These are phyloP conservation scores for Recurvomyces mirabilis DNA, from an alignment of 495 filamentous ascomycete genomes.

Conservation along the genomic window DNA sequence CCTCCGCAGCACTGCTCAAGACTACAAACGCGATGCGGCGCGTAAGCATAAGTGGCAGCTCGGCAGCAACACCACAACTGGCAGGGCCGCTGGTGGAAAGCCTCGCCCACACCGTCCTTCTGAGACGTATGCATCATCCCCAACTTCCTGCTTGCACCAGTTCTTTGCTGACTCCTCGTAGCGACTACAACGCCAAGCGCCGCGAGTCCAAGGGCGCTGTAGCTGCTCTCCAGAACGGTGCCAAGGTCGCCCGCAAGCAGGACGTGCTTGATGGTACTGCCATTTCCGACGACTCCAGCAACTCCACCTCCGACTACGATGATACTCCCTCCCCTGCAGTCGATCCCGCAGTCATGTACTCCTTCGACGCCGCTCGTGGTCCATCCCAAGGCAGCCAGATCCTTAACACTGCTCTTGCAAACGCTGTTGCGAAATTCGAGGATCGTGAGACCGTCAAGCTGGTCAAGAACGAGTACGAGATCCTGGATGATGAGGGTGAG, in stretches of 20 bases:
- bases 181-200: conserved; percentile 16
- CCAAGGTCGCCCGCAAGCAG: conserved; percentile 32
- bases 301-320: conserved; percentile 34
- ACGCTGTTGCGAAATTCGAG: conserved; percentile 48
- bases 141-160: too few relatives aligned
- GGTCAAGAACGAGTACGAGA: conserved; percentile 47
- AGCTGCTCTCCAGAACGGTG: conserved; percentile 27
- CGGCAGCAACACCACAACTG: conserved; percentile 26
- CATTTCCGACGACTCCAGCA: conserved; percentile 20
- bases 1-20: conserved; percentile 31
- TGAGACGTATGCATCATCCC: conserved; percentile 10
- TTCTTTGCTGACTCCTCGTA: neutral
- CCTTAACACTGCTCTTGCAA: conserved; percentile 40
- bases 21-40: conserved; percentile 36
- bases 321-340: conserved; percentile 33
- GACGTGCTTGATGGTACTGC: conserved; percentile 23
- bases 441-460: conserved; percentile 45
- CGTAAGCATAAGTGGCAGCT: conserved; percentile 46
- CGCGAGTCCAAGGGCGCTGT: conserved; percentile 27
- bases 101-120: conserved; percentile 19
- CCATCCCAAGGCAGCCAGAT: conserved; percentile 43
- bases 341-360: conserved; percentile 36
- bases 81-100: conserved; percentile 10
- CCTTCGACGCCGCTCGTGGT: conserved; percentile 38
- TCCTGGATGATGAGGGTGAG: conserved; percentile 37